Evolutionary conservation across 345 rosid species (phyloP).

Genomic region (Arabidopsis thaliana): DNA sequence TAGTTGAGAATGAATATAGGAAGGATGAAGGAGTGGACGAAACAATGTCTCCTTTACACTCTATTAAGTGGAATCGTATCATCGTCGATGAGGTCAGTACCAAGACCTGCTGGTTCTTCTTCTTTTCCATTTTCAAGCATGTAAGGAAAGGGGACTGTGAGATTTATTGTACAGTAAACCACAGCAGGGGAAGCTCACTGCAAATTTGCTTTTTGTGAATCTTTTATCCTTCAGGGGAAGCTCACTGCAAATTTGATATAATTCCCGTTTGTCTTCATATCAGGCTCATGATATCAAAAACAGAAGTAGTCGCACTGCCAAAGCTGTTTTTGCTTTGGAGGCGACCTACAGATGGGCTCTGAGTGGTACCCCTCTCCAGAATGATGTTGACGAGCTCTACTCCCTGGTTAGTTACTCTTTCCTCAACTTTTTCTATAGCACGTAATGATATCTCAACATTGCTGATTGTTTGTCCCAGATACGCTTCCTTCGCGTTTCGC

Average conservation of each 20-base stretch:
- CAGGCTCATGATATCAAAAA: constrained; percentile 95
- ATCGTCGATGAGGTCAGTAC: constrained; percentile 84
- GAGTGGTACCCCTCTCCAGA: constrained; percentile 99
- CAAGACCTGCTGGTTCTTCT: not conserved
- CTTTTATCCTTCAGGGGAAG: too few species aligned
- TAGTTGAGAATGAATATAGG: constrained; percentile 70
- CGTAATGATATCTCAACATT: constrained; percentile 31
- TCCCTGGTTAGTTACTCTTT: constrained; percentile 66
- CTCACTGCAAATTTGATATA: too few species aligned
- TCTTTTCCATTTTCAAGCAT: too few species aligned
- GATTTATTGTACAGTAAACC: too few species aligned
- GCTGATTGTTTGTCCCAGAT: constrained; percentile 57
- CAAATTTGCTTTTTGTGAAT: too few species aligned
- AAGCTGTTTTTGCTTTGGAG: constrained; percentile 81
- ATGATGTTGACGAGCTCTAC: constrained; percentile 97
- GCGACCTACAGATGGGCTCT: constrained; percentile 92
- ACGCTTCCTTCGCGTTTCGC: constrained; percentile 66
- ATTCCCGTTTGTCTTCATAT: not conserved
- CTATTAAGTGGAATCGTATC: constrained; percentile 80
- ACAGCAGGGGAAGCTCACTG: too few species aligned
- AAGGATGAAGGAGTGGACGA: constrained; percentile 49
- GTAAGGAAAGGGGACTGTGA: too few species aligned
- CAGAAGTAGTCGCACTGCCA: constrained; percentile 87
- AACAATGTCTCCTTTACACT: constrained; percentile 68
- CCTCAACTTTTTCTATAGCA: constrained; percentile 19